Evolutionary conservation across 768 basidiomycete genomes (phyloP).

Genomic region (Rubroboletus pulcherrimus): DNA sequence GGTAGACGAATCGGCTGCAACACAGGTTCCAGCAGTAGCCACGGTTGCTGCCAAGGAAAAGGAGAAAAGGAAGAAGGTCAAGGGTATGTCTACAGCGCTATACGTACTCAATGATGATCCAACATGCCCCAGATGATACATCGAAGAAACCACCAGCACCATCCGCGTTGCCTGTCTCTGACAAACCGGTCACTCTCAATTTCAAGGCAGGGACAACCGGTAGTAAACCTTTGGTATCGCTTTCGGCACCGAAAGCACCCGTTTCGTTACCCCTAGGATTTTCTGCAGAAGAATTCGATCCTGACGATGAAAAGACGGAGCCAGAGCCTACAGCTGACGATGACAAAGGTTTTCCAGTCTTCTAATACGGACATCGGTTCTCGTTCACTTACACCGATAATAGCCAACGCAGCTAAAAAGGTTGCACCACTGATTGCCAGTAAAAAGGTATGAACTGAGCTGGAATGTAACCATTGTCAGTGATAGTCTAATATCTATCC

Average conservation of each 20-base stretch:
- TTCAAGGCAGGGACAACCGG: conserved; percentile 47
- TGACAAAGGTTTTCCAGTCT: conserved; percentile 32
- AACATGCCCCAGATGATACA: conserved; percentile 31
- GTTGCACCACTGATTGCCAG: conserved; percentile 81
- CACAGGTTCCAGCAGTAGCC: conserved; percentile 22
- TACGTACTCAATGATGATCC: conserved; percentile 3
- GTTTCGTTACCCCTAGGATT: conserved; percentile 57
- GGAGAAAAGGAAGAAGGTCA: conserved; percentile 51
- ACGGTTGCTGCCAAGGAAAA: conserved; percentile 58
- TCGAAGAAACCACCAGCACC: conserved; percentile 46
- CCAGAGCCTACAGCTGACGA: conserved; percentile 46
- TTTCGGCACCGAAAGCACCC: conserved; percentile 28
- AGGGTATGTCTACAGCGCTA: conserved; percentile 36
- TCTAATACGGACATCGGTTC: not conserved
- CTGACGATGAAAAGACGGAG: conserved; percentile 39
- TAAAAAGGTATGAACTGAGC: conserved; percentile 59
- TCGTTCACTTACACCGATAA: conserved; percentile 6
- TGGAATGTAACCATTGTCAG: not conserved
- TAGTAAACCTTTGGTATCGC: conserved; percentile 18
- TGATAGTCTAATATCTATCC: conserved; percentile 8
- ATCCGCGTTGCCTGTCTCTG: conserved; percentile 66
- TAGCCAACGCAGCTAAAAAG: conserved; percentile 55
- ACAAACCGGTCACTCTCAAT: conserved; percentile 77
- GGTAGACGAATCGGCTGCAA: conserved; percentile 53
- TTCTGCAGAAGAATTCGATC: conserved; percentile 57